These are phyloP conservation scores for Aquilaria malaccensis DNA, from an alignment of 345 rosid species.

Conservation along the genomic window DNA sequence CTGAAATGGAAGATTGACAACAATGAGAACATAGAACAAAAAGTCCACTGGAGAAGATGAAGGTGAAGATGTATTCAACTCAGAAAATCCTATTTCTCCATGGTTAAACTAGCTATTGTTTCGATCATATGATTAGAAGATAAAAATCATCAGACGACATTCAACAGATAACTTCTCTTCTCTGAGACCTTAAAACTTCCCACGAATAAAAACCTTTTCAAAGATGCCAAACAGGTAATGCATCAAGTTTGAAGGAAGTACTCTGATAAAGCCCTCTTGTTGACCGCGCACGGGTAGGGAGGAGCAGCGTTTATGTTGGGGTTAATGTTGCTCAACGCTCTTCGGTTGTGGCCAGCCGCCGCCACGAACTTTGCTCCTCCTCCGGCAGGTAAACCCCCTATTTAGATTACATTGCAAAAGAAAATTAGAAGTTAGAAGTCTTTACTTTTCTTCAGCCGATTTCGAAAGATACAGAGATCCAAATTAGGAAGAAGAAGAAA, in stretches of 20 bases:
- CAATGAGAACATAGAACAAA: not conserved
- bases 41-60: no score
- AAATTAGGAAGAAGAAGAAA: no score
- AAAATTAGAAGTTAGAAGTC: not conserved
- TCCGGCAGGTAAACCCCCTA: slow-evolving; percentile 48
- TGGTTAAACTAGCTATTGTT: no score
- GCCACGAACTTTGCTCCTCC: slow-evolving; percentile 51
- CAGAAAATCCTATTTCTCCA: no score
- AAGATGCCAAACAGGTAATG: not conserved
- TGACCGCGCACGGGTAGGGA: slow-evolving; percentile 62
- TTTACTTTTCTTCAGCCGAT: not conserved
- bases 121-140: no score
- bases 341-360: slow-evolving; percentile 43
- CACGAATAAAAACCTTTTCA: not conserved
- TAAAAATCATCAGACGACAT: no score
- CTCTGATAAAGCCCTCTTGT: slow-evolving; percentile 56
- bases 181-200: not conserved
- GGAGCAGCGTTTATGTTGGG: slow-evolving; percentile 55
- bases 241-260: slow-evolving; percentile 24
- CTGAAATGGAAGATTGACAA: slow-evolving; percentile 20
- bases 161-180: not conserved
- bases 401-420: not conserved
- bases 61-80: no score
- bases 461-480: not conserved
- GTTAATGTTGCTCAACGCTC: slow-evolving; percentile 68